Base-by-base conservation (phyloP, 2,329 filamentous ascomycete genomes). In the Helminthosporium solani region DNA sequence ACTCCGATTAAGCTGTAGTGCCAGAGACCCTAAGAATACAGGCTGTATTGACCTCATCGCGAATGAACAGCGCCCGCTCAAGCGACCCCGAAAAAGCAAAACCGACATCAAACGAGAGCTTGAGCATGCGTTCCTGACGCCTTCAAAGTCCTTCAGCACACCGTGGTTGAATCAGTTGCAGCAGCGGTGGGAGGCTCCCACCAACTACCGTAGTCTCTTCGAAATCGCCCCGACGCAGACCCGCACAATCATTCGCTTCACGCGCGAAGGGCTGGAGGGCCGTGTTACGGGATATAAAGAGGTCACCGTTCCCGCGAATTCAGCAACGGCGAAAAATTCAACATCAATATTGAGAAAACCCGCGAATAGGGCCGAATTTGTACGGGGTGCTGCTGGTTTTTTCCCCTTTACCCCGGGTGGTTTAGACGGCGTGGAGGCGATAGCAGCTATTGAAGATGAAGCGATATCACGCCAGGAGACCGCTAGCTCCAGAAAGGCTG, bases 321-420 rank as follows among this genome's bases (percentile, higher is more conserved):
- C 87, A 60, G 89, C 88, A 14, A 96, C 88, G 14, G 92, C 90
- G 38, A 99, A 96, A 73, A 96, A 95, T 64, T 96, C 90, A 2
- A 97, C 91, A 0, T 96, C 90, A 4, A 77, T 96, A 33, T 75
- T 88, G 14, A 82, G 94, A 36, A 95, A 95, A 64, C 92, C 92
- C 3, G 92, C 89, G 12, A 85, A 84, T 46, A 82, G 88, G 52
- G 89, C 88, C 23, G 91, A 97, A 40, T 96, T 97, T 70, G 91
- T 97, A 11, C 82, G 92, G 50, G 94, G 94, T 12, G 91, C 88
- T 28, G 90, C 91, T 7, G 92, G 92, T 0, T 96, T 95, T 73
- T 95, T 96, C 49, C 92, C 92, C 0, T 96, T 97, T 71, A 86
- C 90, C 0, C 92, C 92, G 0, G 91, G 91, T 44, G 94, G 94